Evolutionary conservation across 176 grass and related monocot genomes (phyloP), one percentile per base, ranked within the genome.

Genomic region (Eragrostis curvula): DNA sequence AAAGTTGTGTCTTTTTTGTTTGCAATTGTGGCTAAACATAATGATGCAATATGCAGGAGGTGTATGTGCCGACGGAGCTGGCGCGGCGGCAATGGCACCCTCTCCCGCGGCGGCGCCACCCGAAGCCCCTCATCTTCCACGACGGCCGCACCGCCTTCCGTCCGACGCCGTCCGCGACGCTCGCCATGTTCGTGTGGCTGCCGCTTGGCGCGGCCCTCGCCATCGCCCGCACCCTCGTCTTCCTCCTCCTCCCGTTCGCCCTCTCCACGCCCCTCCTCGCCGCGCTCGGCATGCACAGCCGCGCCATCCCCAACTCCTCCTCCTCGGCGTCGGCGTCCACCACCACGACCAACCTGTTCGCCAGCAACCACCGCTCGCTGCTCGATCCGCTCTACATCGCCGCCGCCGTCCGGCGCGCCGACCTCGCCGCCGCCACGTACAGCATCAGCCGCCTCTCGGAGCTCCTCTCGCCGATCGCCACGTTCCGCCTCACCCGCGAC

Each of bases 311-410:
- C 51, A 53, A 18, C 18, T 24, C 56, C n/a, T 13, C 23, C n/a
- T 25, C n/a, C n/a, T 12, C n/a, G 3, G 12, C 57, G 0, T 3
- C 58, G 12, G 3, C 24, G 12, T 14, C 68, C 9, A 5, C 66
- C 0, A 1, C 32, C 0, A 2, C 15, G 52, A 10, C 55, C 13
- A 64, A 52, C 28, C 83, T 97, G 61, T 97, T 86, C 78, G 91
- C 87, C 43, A 92, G 91, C 89, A 94, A 90, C 87, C 94, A 97
- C 82, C 81, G 94, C 23, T 94, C 94, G 16, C 87, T 97, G 41
- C 25, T 97, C 0, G 94, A 97, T 74, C 94, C 94, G 18, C 58
- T 97, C 32, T 88, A 79, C 60, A 30, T 94, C 10, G 56, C 82
- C 14, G 79, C 47, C 3, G 27, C 36, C 23, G 70, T 87, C 25